Percentiles rank a stretch among this genome's conserved stretches.
Evolutionary conservation across 345 rosid species (phyloP).

Genomic region (Psidium friedrichsthalianum): DNA sequence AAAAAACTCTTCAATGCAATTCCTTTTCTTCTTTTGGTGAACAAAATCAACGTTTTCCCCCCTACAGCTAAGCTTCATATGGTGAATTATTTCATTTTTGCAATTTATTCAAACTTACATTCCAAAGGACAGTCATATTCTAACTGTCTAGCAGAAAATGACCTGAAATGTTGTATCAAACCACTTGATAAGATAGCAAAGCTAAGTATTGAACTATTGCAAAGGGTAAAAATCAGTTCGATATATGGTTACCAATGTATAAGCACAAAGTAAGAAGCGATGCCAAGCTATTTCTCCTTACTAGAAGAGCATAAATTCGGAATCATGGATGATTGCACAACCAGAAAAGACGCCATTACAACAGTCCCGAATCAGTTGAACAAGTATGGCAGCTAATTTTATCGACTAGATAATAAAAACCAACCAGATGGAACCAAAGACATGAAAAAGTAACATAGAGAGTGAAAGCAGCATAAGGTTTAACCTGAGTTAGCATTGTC

Average conservation of each 20-base stretch:
- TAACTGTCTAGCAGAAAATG: background rate
- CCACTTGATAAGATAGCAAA: background rate
- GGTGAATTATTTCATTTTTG: background rate
- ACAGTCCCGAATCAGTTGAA: background rate
- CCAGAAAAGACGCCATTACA: background rate
- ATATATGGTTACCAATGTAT: background rate
- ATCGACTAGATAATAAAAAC: background rate
- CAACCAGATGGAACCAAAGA: background rate
- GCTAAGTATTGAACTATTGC: background rate
- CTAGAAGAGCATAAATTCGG: background rate
- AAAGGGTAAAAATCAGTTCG: background rate
- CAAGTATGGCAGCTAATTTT: background rate
- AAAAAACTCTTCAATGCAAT: background rate
- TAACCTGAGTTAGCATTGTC: background rate
- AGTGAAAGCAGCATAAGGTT: background rate
- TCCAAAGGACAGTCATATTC: background rate
- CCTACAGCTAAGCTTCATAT: background rate
- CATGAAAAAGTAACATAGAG: background rate
- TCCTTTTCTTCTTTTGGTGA: background rate
- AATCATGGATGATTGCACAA: background rate
- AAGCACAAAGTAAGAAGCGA: background rate
- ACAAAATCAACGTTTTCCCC: background rate
- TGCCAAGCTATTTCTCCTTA: background rate
- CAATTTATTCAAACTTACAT: background rate
- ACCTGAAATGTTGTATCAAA: background rate